These are phyloP conservation scores for Colletotrichum karsti DNA, from an alignment of 2,329 filamentous ascomycete species.

Conservation along the genomic window DNA sequence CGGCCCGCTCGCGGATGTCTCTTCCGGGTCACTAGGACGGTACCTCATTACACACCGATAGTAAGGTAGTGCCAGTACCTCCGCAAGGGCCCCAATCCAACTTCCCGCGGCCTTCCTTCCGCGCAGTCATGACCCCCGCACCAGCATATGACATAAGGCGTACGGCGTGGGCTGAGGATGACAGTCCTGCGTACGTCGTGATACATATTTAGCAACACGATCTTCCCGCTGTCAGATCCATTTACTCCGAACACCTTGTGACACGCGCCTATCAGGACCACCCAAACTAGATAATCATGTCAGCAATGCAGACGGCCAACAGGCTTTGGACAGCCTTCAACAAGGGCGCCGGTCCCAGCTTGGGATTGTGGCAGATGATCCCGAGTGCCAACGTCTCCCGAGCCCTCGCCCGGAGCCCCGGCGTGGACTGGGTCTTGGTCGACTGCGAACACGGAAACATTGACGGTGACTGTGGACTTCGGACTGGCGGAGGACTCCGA, in stretches of 20 bases:
- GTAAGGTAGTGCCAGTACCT: neutral
- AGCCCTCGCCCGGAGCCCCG: constrained; percentile 65
- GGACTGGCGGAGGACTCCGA: neutral
- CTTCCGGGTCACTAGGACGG: neutral
- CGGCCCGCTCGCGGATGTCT: neutral
- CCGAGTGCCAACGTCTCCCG: constrained; percentile 68
- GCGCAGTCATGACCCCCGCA: neutral
- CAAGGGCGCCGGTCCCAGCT: constrained; percentile 54
- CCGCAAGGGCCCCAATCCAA: neutral
- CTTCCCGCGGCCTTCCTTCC: neutral
- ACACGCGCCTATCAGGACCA: no score
- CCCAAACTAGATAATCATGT: no score
- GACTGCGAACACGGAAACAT: constrained; percentile 64
- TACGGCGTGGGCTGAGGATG: no score
- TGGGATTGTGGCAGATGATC: constrained; percentile 72
- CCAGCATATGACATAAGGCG: constrained; percentile 1
- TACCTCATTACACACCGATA: no score
- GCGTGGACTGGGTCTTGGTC: constrained; percentile 73
- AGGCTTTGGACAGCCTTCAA: constrained; percentile 58
- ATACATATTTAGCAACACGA: no score
- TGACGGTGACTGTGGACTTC: constrained; percentile 52
- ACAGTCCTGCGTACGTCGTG: no score
- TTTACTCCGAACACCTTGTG: no score
- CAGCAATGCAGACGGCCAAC: constrained; percentile 54
- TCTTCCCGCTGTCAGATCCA: no score